Percentiles rank a stretch among this genome's conserved stretches.
phyloP scores from a whole-genome alignment of 176 grass and related monocot species.

The Hyparrhenia diplandra region DNA sequence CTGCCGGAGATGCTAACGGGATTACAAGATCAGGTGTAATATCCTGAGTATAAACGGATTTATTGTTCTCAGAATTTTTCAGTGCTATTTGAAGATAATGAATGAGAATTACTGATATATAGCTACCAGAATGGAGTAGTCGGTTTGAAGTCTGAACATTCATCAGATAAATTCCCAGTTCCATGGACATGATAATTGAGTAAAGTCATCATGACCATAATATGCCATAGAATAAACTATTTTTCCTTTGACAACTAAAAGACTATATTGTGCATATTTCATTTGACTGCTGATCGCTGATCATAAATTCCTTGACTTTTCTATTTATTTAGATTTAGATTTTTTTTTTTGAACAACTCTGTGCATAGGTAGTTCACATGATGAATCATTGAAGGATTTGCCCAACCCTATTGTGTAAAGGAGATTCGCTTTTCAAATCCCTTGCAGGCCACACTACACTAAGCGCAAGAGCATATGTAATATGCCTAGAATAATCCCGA shows the following conservation, averaged over 20 bases:
- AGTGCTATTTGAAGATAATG: conserved; percentile 14
- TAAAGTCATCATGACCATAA: not conserved
- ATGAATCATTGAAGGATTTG: not conserved
- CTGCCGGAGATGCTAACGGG: conserved; percentile 36
- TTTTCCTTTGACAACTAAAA: not conserved
- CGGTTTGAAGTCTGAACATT: not conserved
- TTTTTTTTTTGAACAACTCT: not conserved
- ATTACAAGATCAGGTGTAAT: conserved; percentile 38
- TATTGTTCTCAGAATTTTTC: conserved; percentile 22
- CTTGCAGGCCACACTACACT: not conserved
- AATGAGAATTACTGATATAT: not conserved
- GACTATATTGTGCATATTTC: not conserved
- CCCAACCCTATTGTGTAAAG: not conserved
- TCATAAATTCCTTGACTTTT: not conserved
- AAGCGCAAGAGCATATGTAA: conserved; percentile 23
- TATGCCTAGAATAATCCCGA: conserved; percentile 28
- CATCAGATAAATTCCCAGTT: not conserved
- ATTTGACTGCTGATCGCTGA: conserved; percentile 10
- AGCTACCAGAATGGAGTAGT: not conserved
- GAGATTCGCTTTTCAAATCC: conserved; percentile 14
- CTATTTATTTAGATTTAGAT: not conserved
- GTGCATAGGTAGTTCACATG: not conserved
- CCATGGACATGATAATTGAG: not conserved
- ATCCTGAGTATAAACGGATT: conserved; percentile 39
- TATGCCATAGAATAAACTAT: conserved; percentile 28